Conservation (phyloP, 2,329 filamentous ascomycete genomes). For the Neodidymelliopsis sp. region DNA sequence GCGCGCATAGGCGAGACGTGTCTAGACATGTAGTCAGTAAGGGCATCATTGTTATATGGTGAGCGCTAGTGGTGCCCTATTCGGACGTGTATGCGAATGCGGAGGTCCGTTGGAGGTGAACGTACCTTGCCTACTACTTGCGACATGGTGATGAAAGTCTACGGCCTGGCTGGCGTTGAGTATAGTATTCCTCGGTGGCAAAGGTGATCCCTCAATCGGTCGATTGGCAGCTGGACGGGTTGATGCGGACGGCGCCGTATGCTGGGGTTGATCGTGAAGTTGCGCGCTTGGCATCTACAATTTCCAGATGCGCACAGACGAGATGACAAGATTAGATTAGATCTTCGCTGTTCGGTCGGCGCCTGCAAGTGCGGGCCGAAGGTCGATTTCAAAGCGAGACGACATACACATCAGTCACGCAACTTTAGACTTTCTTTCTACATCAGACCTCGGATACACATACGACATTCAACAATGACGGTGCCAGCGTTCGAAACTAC, state of each 20-base stretch:
- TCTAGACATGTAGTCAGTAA: slow-evolving; percentile 61
- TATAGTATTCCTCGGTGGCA: not conserved
- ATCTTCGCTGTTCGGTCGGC: slow-evolving; percentile 8
- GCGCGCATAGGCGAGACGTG: slow-evolving; percentile 93
- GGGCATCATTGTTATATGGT: not conserved
- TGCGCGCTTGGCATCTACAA: slow-evolving; percentile 16
- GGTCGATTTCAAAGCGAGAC: slow-evolving; percentile 43
- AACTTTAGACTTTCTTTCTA: not conserved
- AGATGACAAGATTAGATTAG: no score
- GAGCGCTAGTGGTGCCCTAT: not conserved
- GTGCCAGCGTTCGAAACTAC: slow-evolving; percentile 70
- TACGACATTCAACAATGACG: slow-evolving; percentile 32
- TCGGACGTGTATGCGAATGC: slow-evolving; percentile 13
- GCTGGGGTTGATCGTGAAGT: slow-evolving; percentile 18
- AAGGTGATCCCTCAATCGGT: not conserved
- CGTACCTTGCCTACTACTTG: slow-evolving; percentile 79
- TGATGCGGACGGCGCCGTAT: slow-evolving; percentile 9
- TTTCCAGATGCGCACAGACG: no score
- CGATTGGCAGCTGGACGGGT: slow-evolving; percentile 1
- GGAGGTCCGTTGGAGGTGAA: slow-evolving; percentile 33
- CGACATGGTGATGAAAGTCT: slow-evolving; percentile 66
- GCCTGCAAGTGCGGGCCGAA: slow-evolving; percentile 18
- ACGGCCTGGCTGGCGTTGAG: slow-evolving; percentile 23
- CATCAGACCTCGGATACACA: not conserved
- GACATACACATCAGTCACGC: slow-evolving; percentile 20